Evolutionary conservation across 805 yeast species (phyloP).

Genomic region (Komagataella ulmi): DNA sequence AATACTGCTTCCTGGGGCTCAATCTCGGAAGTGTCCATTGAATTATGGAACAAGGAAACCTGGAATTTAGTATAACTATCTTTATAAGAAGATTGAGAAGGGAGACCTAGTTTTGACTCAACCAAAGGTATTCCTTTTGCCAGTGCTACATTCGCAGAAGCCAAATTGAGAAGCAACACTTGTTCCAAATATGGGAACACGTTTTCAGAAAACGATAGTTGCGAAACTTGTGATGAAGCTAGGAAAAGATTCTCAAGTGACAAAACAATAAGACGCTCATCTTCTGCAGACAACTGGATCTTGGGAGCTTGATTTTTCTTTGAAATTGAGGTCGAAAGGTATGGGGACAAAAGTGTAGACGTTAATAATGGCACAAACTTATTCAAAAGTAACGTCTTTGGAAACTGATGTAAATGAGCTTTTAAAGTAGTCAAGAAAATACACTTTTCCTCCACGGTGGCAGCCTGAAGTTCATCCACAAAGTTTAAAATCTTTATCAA

Average conservation of each 20-base stretch:
- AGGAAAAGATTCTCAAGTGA: slow-evolving; percentile 43
- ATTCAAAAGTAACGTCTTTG: slow-evolving; percentile 40
- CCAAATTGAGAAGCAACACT: slow-evolving; percentile 12
- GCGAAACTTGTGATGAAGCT: slow-evolving; percentile 57
- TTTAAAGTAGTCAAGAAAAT: slow-evolving; percentile 57
- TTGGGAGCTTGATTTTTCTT: slow-evolving; percentile 4
- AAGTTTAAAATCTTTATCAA: slow-evolving; percentile 68
- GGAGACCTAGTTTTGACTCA: slow-evolving; percentile 14
- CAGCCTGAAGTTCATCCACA: slow-evolving; percentile 73
- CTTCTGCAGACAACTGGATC: slow-evolving; percentile 10
- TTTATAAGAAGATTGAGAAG: slow-evolving; percentile 9
- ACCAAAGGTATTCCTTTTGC: slow-evolving; percentile 15
- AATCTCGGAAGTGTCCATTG: slow-evolving; percentile 8
- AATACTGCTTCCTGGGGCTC: slow-evolving; percentile 10
- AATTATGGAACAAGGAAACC: slow-evolving; percentile 18
- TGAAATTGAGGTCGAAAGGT: slow-evolving; percentile 15
- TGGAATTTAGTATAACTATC: slow-evolving; percentile 15
- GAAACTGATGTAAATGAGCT: slow-evolving; percentile 40
- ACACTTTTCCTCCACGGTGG: slow-evolving; percentile 50
- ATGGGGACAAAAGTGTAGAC: slow-evolving; percentile 28
- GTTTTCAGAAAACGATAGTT: slow-evolving; percentile 63
- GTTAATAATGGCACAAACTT: slow-evolving; percentile 65
- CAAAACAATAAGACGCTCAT: slow-evolving; percentile 25
- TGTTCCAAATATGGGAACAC: slow-evolving; percentile 34
- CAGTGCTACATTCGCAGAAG: slow-evolving; percentile 16